Conservation (phyloP, 768 basidiomycete species). For the Psilocybe cubensis region DNA sequence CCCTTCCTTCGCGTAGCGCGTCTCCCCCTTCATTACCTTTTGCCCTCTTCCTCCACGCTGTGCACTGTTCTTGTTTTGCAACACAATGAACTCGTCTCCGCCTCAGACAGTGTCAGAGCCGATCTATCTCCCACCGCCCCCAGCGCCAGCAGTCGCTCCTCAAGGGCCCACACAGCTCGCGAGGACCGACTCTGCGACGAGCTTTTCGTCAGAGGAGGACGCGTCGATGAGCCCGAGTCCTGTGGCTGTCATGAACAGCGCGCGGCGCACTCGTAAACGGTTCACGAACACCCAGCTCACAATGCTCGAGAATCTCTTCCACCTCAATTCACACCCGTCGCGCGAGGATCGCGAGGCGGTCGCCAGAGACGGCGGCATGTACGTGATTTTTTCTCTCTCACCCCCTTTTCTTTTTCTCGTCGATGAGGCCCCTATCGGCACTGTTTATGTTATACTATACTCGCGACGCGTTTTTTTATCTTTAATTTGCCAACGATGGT, state of each 20-base stretch:
- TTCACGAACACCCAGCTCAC: constrained; percentile 71
- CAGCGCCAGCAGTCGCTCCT: no score
- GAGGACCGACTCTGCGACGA: constrained; percentile 59
- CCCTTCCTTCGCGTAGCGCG: background rate
- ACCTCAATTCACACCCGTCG: constrained; percentile 74
- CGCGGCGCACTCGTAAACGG: constrained; percentile 68
- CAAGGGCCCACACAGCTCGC: constrained; percentile 37
- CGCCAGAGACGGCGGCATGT: constrained; percentile 67
- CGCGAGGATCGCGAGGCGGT: constrained; percentile 71
- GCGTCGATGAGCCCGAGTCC: constrained; percentile 42
- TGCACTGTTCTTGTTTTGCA: background rate
- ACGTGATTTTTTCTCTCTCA: constrained; percentile 31
- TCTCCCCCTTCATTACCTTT: constrained; percentile 7
- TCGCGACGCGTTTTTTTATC: background rate
- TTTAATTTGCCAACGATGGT: background rate
- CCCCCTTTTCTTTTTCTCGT: no score
- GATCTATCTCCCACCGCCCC: no score
- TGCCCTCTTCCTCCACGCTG: constrained; percentile 7
- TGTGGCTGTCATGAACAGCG: constrained; percentile 34
- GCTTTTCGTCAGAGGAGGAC: constrained; percentile 47
- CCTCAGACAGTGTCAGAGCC: background rate
- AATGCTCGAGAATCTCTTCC: constrained; percentile 75
- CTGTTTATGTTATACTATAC: no score
- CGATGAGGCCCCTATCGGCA: no score
- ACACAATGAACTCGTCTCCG: background rate